Conservation (phyloP, 495 filamentous ascomycete genomes). For the Aspergillus avenaceus region DNA sequence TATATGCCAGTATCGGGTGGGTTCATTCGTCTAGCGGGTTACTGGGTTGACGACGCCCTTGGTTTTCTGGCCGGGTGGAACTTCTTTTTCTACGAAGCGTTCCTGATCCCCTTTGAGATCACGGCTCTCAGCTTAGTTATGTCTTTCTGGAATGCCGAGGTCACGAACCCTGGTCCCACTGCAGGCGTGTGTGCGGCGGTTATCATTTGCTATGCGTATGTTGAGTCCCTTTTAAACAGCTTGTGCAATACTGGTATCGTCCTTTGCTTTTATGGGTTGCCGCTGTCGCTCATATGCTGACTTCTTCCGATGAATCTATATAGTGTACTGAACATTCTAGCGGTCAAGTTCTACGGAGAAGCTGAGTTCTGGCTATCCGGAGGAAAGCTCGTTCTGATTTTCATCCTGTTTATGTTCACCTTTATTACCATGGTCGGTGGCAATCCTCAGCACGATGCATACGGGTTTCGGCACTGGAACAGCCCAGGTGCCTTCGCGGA, state of each 20-base stretch:
- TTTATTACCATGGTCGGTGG: slow-evolving; percentile 70
- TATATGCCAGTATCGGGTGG: slow-evolving; percentile 53
- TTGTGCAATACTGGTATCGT: no score
- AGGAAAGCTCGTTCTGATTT: slow-evolving; percentile 65
- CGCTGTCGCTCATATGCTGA: slow-evolving; percentile 35
- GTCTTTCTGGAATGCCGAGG: slow-evolving; percentile 60
- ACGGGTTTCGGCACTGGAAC: slow-evolving; percentile 63
- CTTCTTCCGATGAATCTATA: slow-evolving; percentile 11
- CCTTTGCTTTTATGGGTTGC: no score
- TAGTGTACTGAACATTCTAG: slow-evolving; percentile 33
- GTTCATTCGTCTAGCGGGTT: slow-evolving; percentile 42
- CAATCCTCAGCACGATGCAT: slow-evolving; percentile 63
- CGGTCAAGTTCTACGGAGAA: slow-evolving; percentile 63
- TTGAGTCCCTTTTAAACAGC: slow-evolving; percentile 1
- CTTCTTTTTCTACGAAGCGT: slow-evolving; percentile 62
- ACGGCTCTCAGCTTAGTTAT: slow-evolving; percentile 66
- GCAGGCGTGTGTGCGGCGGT: slow-evolving; percentile 54
- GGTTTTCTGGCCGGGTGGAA: slow-evolving; percentile 54
- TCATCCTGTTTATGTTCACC: slow-evolving; percentile 43
- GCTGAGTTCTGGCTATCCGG: slow-evolving; percentile 64
- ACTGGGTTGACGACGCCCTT: slow-evolving; percentile 50
- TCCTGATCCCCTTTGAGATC: slow-evolving; percentile 68
- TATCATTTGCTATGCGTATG: slow-evolving; percentile 38
- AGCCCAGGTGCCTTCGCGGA: slow-evolving; percentile 32
- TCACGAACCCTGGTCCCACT: slow-evolving; percentile 40